Conservation (phyloP, 768 basidiomycete genomes). For the Lepiota venenata region DNA sequence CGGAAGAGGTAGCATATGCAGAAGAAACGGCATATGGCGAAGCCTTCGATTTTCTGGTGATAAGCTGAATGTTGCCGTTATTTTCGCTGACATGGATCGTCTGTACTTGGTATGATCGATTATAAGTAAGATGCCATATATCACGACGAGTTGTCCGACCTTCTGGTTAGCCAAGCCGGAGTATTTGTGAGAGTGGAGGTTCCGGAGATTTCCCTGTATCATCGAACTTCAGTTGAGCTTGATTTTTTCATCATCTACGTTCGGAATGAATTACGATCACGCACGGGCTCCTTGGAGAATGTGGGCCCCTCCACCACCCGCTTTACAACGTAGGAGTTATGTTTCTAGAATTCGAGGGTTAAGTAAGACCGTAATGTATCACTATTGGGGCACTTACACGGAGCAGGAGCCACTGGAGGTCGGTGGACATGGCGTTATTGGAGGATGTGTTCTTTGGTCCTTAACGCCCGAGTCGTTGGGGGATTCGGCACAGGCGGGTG, state of each 20-base stretch:
- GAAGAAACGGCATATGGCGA: slow-evolving; percentile 46
- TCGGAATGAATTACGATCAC: slow-evolving; percentile 22
- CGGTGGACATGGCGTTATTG: slow-evolving; percentile 66
- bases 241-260: neutral
- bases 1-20: slow-evolving; percentile 43
- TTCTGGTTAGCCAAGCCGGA: slow-evolving; percentile 86
- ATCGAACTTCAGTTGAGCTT: slow-evolving; percentile 6
- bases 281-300: slow-evolving; percentile 83
- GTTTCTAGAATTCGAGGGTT: slow-evolving; percentile 43
- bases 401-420: slow-evolving; percentile 92
- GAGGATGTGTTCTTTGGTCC: neutral
- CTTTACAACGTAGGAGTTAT: slow-evolving; percentile 87
- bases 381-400: slow-evolving; percentile 51
- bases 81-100: slow-evolving; percentile 62
- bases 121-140: slow-evolving; percentile 1
- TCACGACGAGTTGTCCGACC: slow-evolving; percentile 33
- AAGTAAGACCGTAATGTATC: neutral
- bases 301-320: slow-evolving; percentile 64
- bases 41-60: slow-evolving; percentile 62
- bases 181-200: slow-evolving; percentile 89
- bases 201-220: slow-evolving; percentile 79
- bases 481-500: neutral
- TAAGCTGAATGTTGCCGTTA: slow-evolving; percentile 53
- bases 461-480: neutral
- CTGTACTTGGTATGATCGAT: slow-evolving; percentile 31